These are phyloP conservation scores for Barnettozyma siamensis DNA, from an alignment of 805 yeast species.

Conservation along the genomic window DNA sequence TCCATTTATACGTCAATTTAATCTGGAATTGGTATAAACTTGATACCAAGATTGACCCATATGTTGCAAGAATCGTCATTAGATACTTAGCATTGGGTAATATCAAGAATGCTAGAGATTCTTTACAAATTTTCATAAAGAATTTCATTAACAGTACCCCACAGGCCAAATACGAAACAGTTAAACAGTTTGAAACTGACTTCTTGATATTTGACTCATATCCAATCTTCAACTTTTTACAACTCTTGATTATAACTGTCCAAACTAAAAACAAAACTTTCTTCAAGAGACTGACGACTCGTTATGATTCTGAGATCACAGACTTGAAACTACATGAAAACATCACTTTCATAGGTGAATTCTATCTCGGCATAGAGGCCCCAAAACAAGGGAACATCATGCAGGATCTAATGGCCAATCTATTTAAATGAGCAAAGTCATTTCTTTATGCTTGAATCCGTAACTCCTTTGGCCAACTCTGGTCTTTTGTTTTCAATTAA, in stretches of 20 bases:
- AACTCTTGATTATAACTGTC: slow-evolving; percentile 56
- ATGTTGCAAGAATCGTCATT: slow-evolving; percentile 55
- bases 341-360: slow-evolving; percentile 51
- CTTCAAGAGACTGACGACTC: slow-evolving; percentile 45
- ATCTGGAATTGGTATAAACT: slow-evolving; percentile 40
- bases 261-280: slow-evolving; percentile 47
- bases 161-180: slow-evolving; percentile 17
- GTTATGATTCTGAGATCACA: slow-evolving; percentile 38
- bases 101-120: slow-evolving; percentile 47
- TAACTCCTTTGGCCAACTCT: slow-evolving; percentile 61
- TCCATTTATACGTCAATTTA: slow-evolving; percentile 40
- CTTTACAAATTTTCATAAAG: slow-evolving; percentile 33
- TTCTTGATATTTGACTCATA: slow-evolving; percentile 34
- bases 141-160: slow-evolving; percentile 23
- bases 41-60: slow-evolving; percentile 28
- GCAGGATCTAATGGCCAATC: slow-evolving; percentile 72
- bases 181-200: slow-evolving; percentile 29
- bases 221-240: slow-evolving; percentile 61
- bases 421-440: slow-evolving; percentile 29
- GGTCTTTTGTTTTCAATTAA: slow-evolving; percentile 53
- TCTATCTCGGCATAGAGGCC: slow-evolving; percentile 53
- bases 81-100: slow-evolving; percentile 70
- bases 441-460: slow-evolving; percentile 42
- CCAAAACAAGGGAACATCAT: slow-evolving; percentile 50
- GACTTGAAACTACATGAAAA: slow-evolving; percentile 37